Conservation (phyloP, 129 eudicot species). For the Helichrysum umbraculigerum region DNA sequence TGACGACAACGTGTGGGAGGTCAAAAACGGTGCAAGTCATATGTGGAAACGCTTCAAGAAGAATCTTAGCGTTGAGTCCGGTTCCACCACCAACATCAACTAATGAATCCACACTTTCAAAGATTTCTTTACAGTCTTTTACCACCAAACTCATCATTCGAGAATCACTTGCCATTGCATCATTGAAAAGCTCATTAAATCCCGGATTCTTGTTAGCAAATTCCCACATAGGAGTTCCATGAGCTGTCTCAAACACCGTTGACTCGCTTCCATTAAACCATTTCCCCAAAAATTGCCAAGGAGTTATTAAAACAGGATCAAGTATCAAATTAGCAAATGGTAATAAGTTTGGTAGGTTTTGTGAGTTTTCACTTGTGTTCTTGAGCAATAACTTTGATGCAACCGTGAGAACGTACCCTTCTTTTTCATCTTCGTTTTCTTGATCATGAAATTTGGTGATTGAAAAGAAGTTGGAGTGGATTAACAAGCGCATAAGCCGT, state of each 20-base stretch:
- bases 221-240: constrained; percentile 30
- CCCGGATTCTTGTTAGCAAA: constrained; percentile 23
- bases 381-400: constrained; percentile 34
- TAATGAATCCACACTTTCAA: constrained; percentile 38
- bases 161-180: constrained; percentile 43
- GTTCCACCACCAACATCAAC: constrained; percentile 66
- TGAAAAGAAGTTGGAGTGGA: constrained; percentile 33
- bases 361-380: constrained; percentile 3
- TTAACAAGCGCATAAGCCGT: constrained; percentile 42
- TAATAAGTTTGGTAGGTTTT: constrained; percentile 20
- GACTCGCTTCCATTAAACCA: constrained; percentile 30
- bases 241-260: constrained; percentile 33
- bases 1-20: constrained; percentile 50
- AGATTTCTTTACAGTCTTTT: constrained; percentile 25
- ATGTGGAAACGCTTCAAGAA: constrained; percentile 36
- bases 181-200: constrained; percentile 28
- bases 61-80: constrained; percentile 36
- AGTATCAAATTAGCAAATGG: constrained; percentile 16
- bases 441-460: constrained; percentile 15
- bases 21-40: constrained; percentile 47
- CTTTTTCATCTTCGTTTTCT: background rate
- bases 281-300: constrained; percentile 26
- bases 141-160: constrained; percentile 24
- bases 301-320: constrained; percentile 21
- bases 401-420: constrained; percentile 34